Conservation (phyloP, 805 yeast species). For the Candida yuanshanica region DNA sequence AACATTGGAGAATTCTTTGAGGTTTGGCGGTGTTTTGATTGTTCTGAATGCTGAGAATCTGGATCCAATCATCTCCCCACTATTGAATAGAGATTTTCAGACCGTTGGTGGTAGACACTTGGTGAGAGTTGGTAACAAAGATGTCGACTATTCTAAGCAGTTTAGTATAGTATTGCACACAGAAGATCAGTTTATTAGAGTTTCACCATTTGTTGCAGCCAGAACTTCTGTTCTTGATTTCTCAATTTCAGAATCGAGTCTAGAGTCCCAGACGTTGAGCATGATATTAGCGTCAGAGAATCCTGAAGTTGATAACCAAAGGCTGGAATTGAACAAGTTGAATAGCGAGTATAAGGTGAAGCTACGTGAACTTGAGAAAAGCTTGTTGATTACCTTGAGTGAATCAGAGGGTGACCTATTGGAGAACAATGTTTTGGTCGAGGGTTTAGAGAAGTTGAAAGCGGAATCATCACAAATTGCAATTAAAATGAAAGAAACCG, state of each 20-base stretch:
- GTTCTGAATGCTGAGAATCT: slow-evolving; percentile 75
- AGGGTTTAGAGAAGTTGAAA: slow-evolving; percentile 61
- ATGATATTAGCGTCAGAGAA: slow-evolving; percentile 44
- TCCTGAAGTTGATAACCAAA: slow-evolving; percentile 62
- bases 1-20: slow-evolving; percentile 69
- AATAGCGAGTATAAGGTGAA: slow-evolving; percentile 55
- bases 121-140: slow-evolving; percentile 54
- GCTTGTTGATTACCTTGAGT: slow-evolving; percentile 52
- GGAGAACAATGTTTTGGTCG: slow-evolving; percentile 57
- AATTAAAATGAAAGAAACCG: slow-evolving; percentile 48
- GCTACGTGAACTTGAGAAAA: slow-evolving; percentile 50
- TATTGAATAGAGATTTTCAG: slow-evolving; percentile 56
- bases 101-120: slow-evolving; percentile 66
- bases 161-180: slow-evolving; percentile 61
- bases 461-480: slow-evolving; percentile 51
- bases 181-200: slow-evolving; percentile 40
- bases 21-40: slow-evolving; percentile 75
- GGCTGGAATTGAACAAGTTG: slow-evolving; percentile 46
- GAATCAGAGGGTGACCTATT: slow-evolving; percentile 55
- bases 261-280: slow-evolving; percentile 59
- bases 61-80: slow-evolving; percentile 65
- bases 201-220: slow-evolving; percentile 54
- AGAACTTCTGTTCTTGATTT: slow-evolving; percentile 65
- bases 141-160: slow-evolving; percentile 59
- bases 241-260: slow-evolving; percentile 60